These are phyloP conservation scores for Leccinum incarnatum DNA, from an alignment of 768 basidiomycete species.

Conservation along the genomic window DNA sequence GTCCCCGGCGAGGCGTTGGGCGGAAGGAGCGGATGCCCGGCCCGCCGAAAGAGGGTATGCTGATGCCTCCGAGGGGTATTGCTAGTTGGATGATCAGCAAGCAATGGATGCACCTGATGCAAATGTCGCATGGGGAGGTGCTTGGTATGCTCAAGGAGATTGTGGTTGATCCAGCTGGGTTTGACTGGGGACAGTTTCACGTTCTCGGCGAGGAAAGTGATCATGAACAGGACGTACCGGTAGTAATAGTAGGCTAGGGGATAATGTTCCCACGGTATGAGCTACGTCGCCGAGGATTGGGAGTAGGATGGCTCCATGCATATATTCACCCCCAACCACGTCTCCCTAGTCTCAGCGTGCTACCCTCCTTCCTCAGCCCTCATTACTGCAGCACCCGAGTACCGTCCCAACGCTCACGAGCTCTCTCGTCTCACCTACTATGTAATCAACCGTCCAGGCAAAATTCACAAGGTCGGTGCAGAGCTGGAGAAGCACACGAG, in stretches of 20 bases:
- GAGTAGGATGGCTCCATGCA: conserved; percentile 48
- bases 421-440: conserved; percentile 84
- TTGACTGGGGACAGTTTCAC: conserved; percentile 46
- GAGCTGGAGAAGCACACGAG: conserved; percentile 76
- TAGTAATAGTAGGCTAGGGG: conserved; percentile 21
- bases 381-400: conserved; percentile 71
- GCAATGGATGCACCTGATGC: conserved; percentile 51
- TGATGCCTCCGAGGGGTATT: conserved; percentile 62
- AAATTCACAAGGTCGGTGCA: conserved; percentile 69
- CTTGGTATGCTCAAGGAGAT: conserved; percentile 40
- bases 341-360: conserved; percentile 79
- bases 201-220: conserved; percentile 59
- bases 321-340: conserved; percentile 79
- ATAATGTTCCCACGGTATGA: conserved; percentile 15
- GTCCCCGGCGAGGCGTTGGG: conserved; percentile 57
- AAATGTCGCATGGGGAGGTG: conserved; percentile 47
- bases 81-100: conserved; percentile 76
- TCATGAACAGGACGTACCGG: neutral
- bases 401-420: conserved; percentile 80
- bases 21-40: conserved; percentile 55
- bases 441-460: conserved; percentile 79
- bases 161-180: conserved; percentile 45
- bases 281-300: neutral
- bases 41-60: conserved; percentile 51
- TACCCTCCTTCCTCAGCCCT: conserved; percentile 80